Evolutionary conservation across 2,329 filamentous ascomycete genomes (phyloP), one percentile per base, ranked within the genome.

Genomic region (Neoarthrinium moseri): DNA sequence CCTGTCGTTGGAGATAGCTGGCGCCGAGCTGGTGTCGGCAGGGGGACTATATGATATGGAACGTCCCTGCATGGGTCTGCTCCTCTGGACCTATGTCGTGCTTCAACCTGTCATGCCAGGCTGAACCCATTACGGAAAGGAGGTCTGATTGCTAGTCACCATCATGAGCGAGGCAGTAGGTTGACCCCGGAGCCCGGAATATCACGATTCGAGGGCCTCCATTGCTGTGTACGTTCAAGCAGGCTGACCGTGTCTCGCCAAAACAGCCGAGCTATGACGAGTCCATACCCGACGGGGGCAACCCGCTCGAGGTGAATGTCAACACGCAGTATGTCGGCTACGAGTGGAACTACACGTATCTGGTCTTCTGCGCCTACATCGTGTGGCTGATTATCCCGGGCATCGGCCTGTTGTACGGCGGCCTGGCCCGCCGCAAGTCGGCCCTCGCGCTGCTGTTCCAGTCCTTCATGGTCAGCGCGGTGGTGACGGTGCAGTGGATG

Each of bases 291-390:
- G 15, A 38, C n/a, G 59, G 59, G 30, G 59, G 59, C 43, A 55
- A 59, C 45, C 50, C 57, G 3, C 50, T 55, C 36, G 43, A 49
- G 21, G 37, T 46, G 30, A 37, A 49, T 15, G 47, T 48, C 18
- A 48, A 85, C 54, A 63, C 72, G 10, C 79, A 81, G 55, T 85
- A 81, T 59, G 63, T 62, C 20, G 81, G 81, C 6, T 66, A 74
- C 46, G 80, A 85, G 58, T 83, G 72, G 63, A 74, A 85, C 57
- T 83, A 84, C 60, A 72, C 73, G 30, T 86, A 83, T 56, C 70
- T 81, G 38, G 61, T 80, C 45, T 69, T 81, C 54, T 83, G 80
- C 59, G 71, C 68, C 12, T 81, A 78, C 61, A 71, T 86, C 44
- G 81, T 85, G 44, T 86, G 79, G 75, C 63, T 85, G 41, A 86